Conservation (phyloP, 495 filamentous ascomycete species). For the Aspergillus sclerotiicarbonarius region DNA sequence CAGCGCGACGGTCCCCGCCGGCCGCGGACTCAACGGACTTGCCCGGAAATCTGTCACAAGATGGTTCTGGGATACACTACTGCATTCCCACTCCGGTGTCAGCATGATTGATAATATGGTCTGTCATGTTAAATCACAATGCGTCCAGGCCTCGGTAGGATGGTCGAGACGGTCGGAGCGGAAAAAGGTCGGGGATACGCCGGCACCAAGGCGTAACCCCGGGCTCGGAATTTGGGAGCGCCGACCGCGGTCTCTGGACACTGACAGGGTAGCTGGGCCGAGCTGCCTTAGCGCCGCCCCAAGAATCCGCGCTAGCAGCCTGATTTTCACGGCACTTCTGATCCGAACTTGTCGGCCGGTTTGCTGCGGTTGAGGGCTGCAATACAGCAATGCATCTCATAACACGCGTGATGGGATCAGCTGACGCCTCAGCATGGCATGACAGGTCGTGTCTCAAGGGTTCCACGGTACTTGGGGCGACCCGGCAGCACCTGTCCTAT, state of each 20-base stretch:
- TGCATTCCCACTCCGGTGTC: neutral
- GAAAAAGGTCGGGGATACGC: neutral
- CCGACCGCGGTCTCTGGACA: neutral
- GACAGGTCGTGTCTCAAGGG: neutral
- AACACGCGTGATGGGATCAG: conserved; percentile 3
- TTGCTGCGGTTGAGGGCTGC: neutral
- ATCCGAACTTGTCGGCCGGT: conserved; percentile 5
- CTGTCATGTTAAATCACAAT: neutral
- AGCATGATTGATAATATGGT: conserved; percentile 4
- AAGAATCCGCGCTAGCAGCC: conserved; percentile 1
- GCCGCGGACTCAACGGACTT: conserved; percentile 6
- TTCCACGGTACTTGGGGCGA: neutral
- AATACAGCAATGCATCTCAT: neutral
- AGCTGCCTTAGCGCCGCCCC: neutral
- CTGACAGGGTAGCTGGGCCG: neutral
- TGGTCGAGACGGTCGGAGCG: neutral
- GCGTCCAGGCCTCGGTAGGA: neutral
- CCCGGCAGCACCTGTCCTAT: neutral
- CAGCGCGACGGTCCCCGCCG: neutral
- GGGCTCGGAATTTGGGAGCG: neutral
- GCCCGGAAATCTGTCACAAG: conserved; percentile 3
- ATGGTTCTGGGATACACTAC: neutral
- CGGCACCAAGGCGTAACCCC: neutral
- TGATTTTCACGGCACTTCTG: conserved; percentile 2
- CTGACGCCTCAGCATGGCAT: neutral